These are phyloP conservation scores for Colletotrichum sp. DNA, from an alignment of 2,329 filamentous ascomycete genomes.

Conservation along the genomic window DNA sequence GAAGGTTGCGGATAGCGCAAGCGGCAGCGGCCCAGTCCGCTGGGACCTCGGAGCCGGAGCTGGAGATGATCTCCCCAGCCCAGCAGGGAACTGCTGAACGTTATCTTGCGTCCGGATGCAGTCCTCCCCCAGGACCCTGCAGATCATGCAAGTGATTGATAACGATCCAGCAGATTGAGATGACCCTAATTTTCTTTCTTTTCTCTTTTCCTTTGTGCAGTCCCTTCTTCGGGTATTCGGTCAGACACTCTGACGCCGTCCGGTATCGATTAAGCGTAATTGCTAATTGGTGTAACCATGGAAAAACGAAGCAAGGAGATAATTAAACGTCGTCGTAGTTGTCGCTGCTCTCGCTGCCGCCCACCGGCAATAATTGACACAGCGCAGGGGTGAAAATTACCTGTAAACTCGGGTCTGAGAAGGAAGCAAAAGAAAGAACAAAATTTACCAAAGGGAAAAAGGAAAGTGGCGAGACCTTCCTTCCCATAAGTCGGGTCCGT, in stretches of 20 bases:
- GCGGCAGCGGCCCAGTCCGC: conserved; percentile 17
- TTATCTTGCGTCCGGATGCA: conserved; percentile 14
- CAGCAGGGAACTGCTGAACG: conserved; percentile 16
- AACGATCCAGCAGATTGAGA: neutral
- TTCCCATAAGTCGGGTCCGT: conserved; percentile 7
- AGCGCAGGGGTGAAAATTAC: neutral
- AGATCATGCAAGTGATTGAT: conserved; percentile 21
- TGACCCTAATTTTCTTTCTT: neutral
- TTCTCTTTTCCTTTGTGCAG: neutral
- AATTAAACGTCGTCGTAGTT: neutral
- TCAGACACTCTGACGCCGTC: neutral
- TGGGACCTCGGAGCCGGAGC: conserved; percentile 16
- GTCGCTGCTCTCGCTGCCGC: neutral
- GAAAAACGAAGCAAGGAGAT: neutral
- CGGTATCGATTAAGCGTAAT: neutral
- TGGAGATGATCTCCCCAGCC: neutral
- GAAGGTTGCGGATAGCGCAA: neutral
- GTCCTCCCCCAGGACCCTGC: conserved; percentile 14
- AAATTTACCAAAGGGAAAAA: neutral
- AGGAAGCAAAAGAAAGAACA: neutral
- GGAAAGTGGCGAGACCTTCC: conserved; percentile 12
- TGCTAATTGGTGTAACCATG: neutral
- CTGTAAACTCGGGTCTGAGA: neutral
- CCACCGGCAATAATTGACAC: neutral
- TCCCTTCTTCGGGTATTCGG: neutral